Evolutionary conservation across 768 basidiomycete species (phyloP).

Genomic region (Termitomyces sp.): DNA sequence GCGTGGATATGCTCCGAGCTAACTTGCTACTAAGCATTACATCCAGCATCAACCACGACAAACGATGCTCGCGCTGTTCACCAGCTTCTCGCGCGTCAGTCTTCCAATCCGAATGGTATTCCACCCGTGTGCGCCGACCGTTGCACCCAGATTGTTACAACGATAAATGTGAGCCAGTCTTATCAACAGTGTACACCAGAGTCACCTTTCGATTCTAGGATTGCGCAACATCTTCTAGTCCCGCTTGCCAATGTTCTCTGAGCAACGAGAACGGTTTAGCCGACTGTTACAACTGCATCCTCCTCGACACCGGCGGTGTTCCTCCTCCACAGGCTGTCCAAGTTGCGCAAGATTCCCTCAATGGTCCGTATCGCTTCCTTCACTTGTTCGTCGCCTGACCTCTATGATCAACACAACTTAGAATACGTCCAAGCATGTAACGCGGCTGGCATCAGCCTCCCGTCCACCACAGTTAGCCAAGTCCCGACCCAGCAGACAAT

Average conservation of each 20-base stretch:
- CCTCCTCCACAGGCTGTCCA: not conserved
- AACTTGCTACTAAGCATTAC: not conserved
- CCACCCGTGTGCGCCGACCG: not conserved
- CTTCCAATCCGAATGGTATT: constrained; percentile 1
- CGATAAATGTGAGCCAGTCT: not conserved
- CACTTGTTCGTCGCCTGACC: not conserved
- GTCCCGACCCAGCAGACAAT: not conserved
- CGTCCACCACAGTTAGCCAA: not conserved
- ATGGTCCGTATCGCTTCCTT: constrained; percentile 3
- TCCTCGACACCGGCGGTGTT: not conserved
- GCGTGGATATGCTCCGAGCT: not conserved
- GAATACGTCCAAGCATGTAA: constrained; percentile 4
- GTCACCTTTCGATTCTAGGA: not conserved
- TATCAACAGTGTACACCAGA: too few species aligned
- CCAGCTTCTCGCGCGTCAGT: constrained; percentile 6
- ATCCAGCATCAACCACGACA: not conserved
- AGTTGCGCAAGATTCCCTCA: not conserved
- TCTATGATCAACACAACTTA: not conserved
- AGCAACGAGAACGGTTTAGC: not conserved
- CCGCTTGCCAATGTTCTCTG: not conserved
- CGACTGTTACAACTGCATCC: constrained; percentile 9
- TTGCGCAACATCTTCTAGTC: not conserved
- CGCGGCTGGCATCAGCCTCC: constrained; percentile 2
- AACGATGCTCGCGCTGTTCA: not conserved
- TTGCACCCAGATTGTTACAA: not conserved